phyloP scores from a whole-genome alignment of 1,139 yeast genomes.

The Blastobotrys elegans region DNA sequence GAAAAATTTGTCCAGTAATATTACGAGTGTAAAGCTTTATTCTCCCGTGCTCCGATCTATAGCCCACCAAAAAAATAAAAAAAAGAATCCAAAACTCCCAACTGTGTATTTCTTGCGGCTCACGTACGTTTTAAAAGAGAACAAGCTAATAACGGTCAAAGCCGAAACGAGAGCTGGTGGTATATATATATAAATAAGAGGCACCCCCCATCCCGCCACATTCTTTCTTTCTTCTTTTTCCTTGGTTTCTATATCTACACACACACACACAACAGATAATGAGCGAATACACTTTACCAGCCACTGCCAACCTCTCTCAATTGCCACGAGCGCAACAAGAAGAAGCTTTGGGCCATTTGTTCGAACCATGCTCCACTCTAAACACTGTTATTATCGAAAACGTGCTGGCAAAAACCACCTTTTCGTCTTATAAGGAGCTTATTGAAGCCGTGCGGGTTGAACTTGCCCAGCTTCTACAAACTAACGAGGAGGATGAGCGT shows the following conservation, averaged over 20 bases:
- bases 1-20: neutral
- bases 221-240: neutral
- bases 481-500: slow-evolving; percentile 26
- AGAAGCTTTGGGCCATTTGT: slow-evolving; percentile 49
- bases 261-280: too few species aligned
- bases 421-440: slow-evolving; percentile 41
- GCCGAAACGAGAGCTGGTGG: neutral
- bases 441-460: slow-evolving; percentile 46
- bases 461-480: slow-evolving; percentile 36
- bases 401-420: slow-evolving; percentile 24
- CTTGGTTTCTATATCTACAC: neutral
- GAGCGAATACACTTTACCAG: slow-evolving; percentile 22
- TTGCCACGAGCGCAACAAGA: slow-evolving; percentile 26
- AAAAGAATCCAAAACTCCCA: neutral
- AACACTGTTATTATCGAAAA: slow-evolving; percentile 40
- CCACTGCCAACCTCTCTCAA: slow-evolving; percentile 16
- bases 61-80: neutral
- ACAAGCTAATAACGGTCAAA: too few species aligned
- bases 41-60: neutral
- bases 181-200: neutral
- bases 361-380: slow-evolving; percentile 63
- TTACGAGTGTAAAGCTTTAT: too few species aligned
- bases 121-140: too few species aligned
- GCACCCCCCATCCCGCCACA: too few species aligned
- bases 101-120: neutral